Base-by-base conservation (phyloP, 2,329 filamentous ascomycete species). In the Aspergillus latus region DNA sequence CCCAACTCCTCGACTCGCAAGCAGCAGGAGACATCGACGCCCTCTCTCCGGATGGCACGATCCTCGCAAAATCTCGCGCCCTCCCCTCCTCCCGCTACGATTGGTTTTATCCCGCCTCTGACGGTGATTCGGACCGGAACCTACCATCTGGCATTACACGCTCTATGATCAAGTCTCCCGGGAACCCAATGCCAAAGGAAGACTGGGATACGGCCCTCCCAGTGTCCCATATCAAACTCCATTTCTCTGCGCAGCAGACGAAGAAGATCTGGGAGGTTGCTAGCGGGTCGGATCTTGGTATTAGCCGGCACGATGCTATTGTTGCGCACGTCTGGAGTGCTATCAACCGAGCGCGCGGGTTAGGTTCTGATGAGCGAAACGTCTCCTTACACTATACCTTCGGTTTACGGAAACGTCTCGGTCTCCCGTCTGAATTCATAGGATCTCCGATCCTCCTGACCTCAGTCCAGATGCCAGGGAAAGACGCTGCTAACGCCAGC, bases 21-120 rank as follows among this genome's bases (percentile, higher is more conserved):
- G 72, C 66, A 0, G 56, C 62, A 13, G 66, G 66, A 15, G 56
- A 66, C 46, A 63, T 68, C 52, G 59, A 68, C 44, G 54, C 49
- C 9, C n/a, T 67, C n/a, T 49, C 34, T 1, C 46, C 60, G 1
- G 62, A 63, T 3, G 62, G 71, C 0, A 62, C 71, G n/a, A 55
- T 67, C 2, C 59, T 68, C 4, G 61, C 65, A 5, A 49, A 71
- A 16, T 56, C 62, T 6, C 60, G 63, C 2, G 32, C 16, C 5
- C 62, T 82, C 4, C 78, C 79, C 1, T 66, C 77, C 52, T 74
- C 80, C 59, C 73, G 79, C 5, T 80, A 73, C 55, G 76, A 81
- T 65, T 81, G 78, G 75, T 82, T 76, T 76, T 66, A 50, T 39
- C 34, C 42, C 37, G 32, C 29, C 44, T 51, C 52, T 52, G 51